Evolutionary conservation across 805 yeast species (phyloP), one percentile per base, ranked within the genome.

Genomic region (Yamadazyma kitorensis): DNA sequence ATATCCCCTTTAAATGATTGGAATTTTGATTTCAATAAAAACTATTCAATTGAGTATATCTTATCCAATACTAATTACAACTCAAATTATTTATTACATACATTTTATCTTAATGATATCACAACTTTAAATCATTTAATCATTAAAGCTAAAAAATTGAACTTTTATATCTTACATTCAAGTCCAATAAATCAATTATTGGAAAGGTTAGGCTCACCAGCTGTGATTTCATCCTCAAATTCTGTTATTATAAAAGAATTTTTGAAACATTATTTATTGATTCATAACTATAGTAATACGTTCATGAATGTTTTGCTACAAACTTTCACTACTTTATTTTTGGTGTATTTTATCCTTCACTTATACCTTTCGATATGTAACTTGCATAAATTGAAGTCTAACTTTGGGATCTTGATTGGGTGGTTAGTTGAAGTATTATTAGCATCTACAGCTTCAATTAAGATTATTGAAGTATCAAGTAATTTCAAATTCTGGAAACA

Each of bases 401-500:
- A 45, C 33, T 26, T 59, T 7, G 71, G 72, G 0, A 45, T 66
- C 14, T 19, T 66, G 8, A 27, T 54, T 15, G 70, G 68, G 3
- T 66, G 72, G 72, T 24, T 56, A 4, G 45, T 50, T 4, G 55
- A 54, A 17, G 51, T 51, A 0, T 13, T 51, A 6, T 33, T 63
- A 1, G 47, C 62, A 4, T 27, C 51, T 6, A 41, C 57, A 5
- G 63, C 66, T 1, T 43, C 70, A 0, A 33, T 56, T 12, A 55
- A 48, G 21, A 18, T 62, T 5, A 35, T 56, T n/a, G 43, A 51
- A 2, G 24, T 27, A 4, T 21, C 46, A 3, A 43, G 45, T 20
- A 41, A 44, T 8, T 37, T 31, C 30, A 40, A 40, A 27, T 38
- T 51, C 4, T 60, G 65, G 65, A 47, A 40, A 21, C 40, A 44